These are phyloP conservation scores for Penicillium angulare DNA, from an alignment of 495 filamentous ascomycete species.

Conservation along the genomic window DNA sequence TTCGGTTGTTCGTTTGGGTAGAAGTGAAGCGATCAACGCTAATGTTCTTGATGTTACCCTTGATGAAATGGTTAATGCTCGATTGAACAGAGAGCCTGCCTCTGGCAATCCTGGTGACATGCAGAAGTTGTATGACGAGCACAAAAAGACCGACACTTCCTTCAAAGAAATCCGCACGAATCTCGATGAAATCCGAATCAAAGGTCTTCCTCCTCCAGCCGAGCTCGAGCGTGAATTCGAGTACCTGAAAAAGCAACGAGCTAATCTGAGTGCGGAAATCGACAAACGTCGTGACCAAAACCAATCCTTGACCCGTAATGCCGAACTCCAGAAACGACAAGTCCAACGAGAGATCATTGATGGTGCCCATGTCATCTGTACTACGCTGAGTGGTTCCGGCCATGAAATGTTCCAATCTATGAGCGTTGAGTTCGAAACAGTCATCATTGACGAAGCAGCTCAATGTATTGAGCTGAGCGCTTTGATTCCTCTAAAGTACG, in stretches of 20 bases:
- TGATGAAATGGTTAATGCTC: conserved; percentile 81
- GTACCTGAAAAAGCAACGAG: conserved; percentile 67
- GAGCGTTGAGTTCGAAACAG: conserved; percentile 95
- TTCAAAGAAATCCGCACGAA: conserved; percentile 63
- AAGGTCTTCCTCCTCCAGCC: conserved; percentile 57
- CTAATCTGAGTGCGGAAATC: conserved; percentile 73
- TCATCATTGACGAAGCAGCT: conserved; percentile 96
- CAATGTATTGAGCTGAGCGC: conserved; percentile 98
- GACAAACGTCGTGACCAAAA: conserved; percentile 83
- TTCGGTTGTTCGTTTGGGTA: conserved; percentile 85
- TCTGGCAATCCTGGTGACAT: conserved; percentile 52
- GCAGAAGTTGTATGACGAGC: conserved; percentile 78
- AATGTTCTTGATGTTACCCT: conserved; percentile 90
- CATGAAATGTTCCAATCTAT: conserved; percentile 97
- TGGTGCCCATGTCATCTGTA: conserved; percentile 87
- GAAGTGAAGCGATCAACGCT: conserved; percentile 88
- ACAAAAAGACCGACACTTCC: conserved; percentile 69
- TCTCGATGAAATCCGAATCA: conserved; percentile 67
- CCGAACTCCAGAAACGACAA: conserved; percentile 78
- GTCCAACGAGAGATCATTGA: conserved; percentile 90
- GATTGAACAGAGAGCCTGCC: conserved; percentile 48
- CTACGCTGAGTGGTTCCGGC: conserved; percentile 91
- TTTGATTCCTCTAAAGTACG: conserved; percentile 95
- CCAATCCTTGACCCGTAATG: conserved; percentile 69
- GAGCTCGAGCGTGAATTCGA: conserved; percentile 77